Base-by-base conservation (phyloP, 768 basidiomycete species). In the Tricholoma flavovirens region DNA sequence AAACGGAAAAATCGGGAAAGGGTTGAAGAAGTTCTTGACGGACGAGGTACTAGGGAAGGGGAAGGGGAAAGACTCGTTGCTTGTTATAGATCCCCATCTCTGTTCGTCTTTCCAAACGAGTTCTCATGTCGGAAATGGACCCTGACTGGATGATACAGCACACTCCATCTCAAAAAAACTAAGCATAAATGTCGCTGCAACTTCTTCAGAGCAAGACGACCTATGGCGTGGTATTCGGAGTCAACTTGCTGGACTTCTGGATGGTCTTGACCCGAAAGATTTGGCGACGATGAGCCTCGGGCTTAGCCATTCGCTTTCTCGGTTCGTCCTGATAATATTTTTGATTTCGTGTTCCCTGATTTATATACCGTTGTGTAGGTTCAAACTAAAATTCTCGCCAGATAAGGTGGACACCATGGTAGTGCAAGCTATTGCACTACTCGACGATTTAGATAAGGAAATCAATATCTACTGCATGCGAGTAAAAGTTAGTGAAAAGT, bases 331-430 rank as follows among this genome's bases (percentile, higher is more conserved):
- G 9, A 29, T 3, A 30, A 29, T 5, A 29, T 8, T 6, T 54
- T n/a, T 43, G 32, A 4, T 50, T 33, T 8, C 15, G 17, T 32
- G 17, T 26, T 1, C 22, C 30, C 38, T 29, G 42, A 10, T 9
- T 8, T 22, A 26, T 22, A 36, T n/a, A 54, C 17, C 12, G 51
- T 38, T 46, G 8, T 53, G 30, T 60, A 96, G 95, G 57, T 99
- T 96, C 78, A 99, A 98, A 79, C 82, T 99, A 64, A 99, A 99
- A 75, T 98, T 99, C 74, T 98, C 97, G 7, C 96, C 97, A 6
- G 97, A 98, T 77, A 98, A 98, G 75, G 95, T 99, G 48, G 97
- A 99, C 69, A 98, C 95, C 7, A 99, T 99, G 97, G 90, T 99
- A 56, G 90, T 98, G 15, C 97, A 99, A 74, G 97, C 97, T 6